Percentiles rank a stretch among this genome's conserved stretches.
Conservation (phyloP, 2,329 filamentous ascomycete species). For the Diaporthe caulivora region DNA sequence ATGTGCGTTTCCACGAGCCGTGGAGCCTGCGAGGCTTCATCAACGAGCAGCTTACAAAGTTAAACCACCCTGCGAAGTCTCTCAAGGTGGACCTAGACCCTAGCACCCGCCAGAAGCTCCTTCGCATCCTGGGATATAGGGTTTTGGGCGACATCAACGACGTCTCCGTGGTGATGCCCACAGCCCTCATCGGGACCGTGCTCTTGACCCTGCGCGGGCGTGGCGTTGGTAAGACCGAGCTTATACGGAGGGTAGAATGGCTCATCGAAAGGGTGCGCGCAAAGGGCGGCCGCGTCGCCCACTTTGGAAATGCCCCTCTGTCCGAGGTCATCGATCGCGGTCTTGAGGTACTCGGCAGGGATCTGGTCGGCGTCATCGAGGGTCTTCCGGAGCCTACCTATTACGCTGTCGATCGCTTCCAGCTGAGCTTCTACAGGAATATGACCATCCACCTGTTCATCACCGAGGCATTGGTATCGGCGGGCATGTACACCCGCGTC, state of each 20-base stretch:
- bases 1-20: slow-evolving; percentile 95
- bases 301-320: slow-evolving; percentile 86
- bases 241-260: slow-evolving; percentile 92
- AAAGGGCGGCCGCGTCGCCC: slow-evolving; percentile 92
- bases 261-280: slow-evolving; percentile 82
- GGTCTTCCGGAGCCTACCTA: slow-evolving; percentile 91
- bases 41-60: slow-evolving; percentile 76
- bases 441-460: slow-evolving; percentile 99
- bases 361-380: slow-evolving; percentile 84
- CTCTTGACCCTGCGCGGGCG: slow-evolving; percentile 90
- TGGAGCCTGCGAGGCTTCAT: slow-evolving; percentile 92
- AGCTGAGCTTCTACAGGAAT: slow-evolving; percentile 97
- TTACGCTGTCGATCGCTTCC: slow-evolving; percentile 95
- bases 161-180: slow-evolving; percentile 98
- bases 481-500: slow-evolving; percentile 88
- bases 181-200: slow-evolving; percentile 93
- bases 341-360: slow-evolving; percentile 89
- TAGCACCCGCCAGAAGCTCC: slow-evolving; percentile 75
- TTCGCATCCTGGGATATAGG: slow-evolving; percentile 90
- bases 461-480: slow-evolving; percentile 89
- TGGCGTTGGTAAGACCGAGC: slow-evolving; percentile 88
- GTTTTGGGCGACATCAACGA: slow-evolving; percentile 95
- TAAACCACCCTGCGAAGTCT: slow-evolving; percentile 62
- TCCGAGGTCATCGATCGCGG: slow-evolving; percentile 88
- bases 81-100: slow-evolving; percentile 63